Base-by-base conservation (phyloP, 2,329 filamentous ascomycete genomes). In the Fusarium sarcochroum region DNA sequence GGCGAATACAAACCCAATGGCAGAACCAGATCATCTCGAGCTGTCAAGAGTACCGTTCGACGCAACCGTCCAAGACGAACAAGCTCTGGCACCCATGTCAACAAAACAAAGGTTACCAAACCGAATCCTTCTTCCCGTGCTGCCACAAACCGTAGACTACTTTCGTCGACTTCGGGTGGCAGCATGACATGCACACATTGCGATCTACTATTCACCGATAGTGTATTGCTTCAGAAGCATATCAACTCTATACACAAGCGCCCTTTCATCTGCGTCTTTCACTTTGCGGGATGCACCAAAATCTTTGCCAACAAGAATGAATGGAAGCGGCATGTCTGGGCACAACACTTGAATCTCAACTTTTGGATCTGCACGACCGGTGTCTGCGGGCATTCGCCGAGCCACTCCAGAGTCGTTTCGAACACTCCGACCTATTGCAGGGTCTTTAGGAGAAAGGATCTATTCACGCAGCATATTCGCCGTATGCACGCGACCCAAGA, bases 281-380 rank as follows among this genome's bases (percentile, higher is more conserved):
- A 87, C 30, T 90, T 88, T 56, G 96, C 94, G 58, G 92, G 91
- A 34, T 98, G 95, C 80, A 69, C 66, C 1, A 87, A 89, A 4
- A 89, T 85, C 1, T 97, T 97, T 75, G 85, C 87, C 5, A 90
- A 86, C 70, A 97, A 97, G 81, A 97, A 97, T 76, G 94, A 98
- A 78, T 98, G 95, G 95, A 98, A 98, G 79, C 89, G 95, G 0
- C 95, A 98, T 76, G 89, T 95, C 73, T 82, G 84, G 32, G 92
- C 91, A 0, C 92, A 97, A 75, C 95, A 98, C 75, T 83, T 97
- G 21, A 87, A 90, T 54, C 83, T 93, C 5, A 82, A 86, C 44
- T 92, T 90, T 79, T 98, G 90, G 88, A 84, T 91, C 58, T 98
- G 94, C 80, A 86, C 90, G 68, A 82, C 91, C 32, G 91, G 88